Percentiles rank a stretch among this genome's conserved stretches.
Conservation (phyloP, 148 eudicot genomes). For the Rhododendron molle region DNA sequence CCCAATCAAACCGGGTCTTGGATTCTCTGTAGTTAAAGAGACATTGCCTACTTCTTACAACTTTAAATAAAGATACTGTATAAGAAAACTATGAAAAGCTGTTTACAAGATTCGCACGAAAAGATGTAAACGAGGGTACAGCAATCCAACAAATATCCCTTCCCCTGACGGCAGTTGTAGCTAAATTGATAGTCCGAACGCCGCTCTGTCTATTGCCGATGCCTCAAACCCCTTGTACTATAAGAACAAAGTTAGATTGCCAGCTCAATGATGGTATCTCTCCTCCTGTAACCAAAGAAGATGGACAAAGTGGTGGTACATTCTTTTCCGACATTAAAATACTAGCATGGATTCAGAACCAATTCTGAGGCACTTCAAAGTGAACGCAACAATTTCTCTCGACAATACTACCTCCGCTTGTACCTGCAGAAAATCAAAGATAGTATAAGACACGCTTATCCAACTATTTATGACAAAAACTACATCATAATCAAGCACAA, state of each 20-base stretch:
- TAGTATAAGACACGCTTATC: neutral
- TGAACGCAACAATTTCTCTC: too few relatives aligned
- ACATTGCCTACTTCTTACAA: neutral
- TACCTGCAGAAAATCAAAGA: slow-evolving; percentile 4
- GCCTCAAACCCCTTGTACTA: neutral
- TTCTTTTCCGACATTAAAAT: neutral
- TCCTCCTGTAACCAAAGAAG: slow-evolving; percentile 1
- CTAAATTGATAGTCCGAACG: neutral
- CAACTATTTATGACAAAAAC: neutral
- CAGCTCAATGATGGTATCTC: slow-evolving; percentile 1
- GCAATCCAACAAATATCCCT: neutral
- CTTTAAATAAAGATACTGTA: neutral
- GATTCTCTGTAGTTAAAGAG: neutral
- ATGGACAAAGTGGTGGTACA: neutral
- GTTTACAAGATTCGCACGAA: neutral
- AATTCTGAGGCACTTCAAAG: neutral
- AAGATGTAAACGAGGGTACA: neutral
- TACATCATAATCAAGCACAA: neutral
- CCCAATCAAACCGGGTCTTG: neutral
- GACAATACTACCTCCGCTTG: slow-evolving; percentile 10
- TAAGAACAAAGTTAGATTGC: neutral
- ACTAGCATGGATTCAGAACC: neutral
- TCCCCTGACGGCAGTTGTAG: neutral
- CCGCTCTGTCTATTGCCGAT: neutral
- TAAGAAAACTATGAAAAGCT: neutral